phyloP scores from a whole-genome alignment of 2,329 filamentous ascomycete genomes.

The Endothia cerciana region DNA sequence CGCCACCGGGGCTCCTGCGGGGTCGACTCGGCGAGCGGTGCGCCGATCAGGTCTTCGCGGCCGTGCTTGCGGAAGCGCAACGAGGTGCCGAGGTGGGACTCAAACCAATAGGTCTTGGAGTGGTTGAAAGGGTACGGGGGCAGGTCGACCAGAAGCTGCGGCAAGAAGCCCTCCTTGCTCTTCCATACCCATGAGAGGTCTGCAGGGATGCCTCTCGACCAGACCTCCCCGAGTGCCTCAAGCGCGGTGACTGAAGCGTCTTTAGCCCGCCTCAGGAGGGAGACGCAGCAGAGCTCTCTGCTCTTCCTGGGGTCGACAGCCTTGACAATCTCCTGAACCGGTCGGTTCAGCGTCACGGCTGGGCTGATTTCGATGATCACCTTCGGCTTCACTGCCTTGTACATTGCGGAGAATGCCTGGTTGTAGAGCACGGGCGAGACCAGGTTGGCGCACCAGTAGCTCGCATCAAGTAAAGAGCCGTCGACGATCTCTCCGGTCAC shows the following conservation, averaged over 20 bases:
- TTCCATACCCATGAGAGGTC: slow-evolving; percentile 39
- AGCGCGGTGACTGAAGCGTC: slow-evolving; percentile 31
- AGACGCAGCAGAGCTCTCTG: slow-evolving; percentile 14
- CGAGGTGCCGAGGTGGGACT: slow-evolving; percentile 50
- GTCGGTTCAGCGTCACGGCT: slow-evolving; percentile 41
- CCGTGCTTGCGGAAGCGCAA: slow-evolving; percentile 49
- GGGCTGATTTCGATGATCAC: slow-evolving; percentile 49
- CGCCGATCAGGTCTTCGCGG: slow-evolving; percentile 56
- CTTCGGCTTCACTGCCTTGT: slow-evolving; percentile 36
- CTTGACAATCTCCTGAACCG: slow-evolving; percentile 40
- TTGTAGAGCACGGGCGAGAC: slow-evolving; percentile 49
- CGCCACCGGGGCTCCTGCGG: slow-evolving; percentile 53
- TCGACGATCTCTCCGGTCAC: slow-evolving; percentile 35
- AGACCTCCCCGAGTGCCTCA: slow-evolving; percentile 41
- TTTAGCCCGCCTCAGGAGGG: slow-evolving; percentile 18
- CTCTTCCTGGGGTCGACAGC: slow-evolving; percentile 4
- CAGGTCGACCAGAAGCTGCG: slow-evolving; percentile 45
- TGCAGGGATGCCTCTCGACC: slow-evolving; percentile 40
- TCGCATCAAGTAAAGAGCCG: slow-evolving; percentile 36
- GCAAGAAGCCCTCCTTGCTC: slow-evolving; percentile 23
- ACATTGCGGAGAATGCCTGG: slow-evolving; percentile 43
- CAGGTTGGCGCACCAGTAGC: slow-evolving; percentile 54
- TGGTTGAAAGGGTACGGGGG: slow-evolving; percentile 62
- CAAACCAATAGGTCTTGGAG: slow-evolving; percentile 55
- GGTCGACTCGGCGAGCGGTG: slow-evolving; percentile 48